Evolutionary conservation across 176 grass and related monocot species (phyloP).

Genomic region (Tuctoria greenei): DNA sequence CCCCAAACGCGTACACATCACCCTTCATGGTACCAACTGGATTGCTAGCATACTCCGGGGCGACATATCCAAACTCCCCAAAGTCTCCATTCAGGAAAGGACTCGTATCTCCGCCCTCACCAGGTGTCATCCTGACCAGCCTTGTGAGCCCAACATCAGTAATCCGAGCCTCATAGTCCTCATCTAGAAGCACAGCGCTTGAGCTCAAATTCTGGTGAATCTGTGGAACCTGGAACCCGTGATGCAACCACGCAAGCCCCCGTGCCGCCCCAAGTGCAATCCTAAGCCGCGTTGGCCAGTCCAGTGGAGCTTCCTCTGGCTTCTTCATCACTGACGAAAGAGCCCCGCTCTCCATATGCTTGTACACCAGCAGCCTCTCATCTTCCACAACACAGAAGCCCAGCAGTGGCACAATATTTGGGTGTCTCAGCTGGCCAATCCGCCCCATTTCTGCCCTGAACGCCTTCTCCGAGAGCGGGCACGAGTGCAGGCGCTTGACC

Average conservation of each 20-base stretch:
- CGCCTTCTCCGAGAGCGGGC: constrained; percentile 77
- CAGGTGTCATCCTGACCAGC: constrained; percentile 56
- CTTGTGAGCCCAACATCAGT: constrained; percentile 80
- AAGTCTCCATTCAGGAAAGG: constrained; percentile 81
- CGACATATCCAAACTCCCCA: constrained; percentile 87
- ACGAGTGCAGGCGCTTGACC: constrained; percentile 90
- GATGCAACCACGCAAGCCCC: constrained; percentile 90
- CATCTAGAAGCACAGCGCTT: constrained; percentile 73
- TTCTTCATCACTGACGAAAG: constrained; percentile 58
- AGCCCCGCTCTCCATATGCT: constrained; percentile 82
- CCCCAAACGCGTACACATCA: constrained; percentile 83
- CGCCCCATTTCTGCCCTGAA: constrained; percentile 77
- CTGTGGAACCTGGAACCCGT: constrained; percentile 75
- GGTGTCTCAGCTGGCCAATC: constrained; percentile 59
- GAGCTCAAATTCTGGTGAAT: constrained; percentile 90
- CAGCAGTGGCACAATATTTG: constrained; percentile 47
- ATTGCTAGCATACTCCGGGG: constrained; percentile 74
- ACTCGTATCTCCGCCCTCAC: constrained; percentile 60
- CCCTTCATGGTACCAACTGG: constrained; percentile 66
- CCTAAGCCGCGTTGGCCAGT: constrained; percentile 71
- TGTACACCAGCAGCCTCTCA: constrained; percentile 89
- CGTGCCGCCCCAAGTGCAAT: constrained; percentile 70
- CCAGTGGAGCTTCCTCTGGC: constrained; percentile 41
- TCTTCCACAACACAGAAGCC: constrained; percentile 96
- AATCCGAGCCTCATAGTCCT: constrained; percentile 85